Conservation (phyloP, 2,329 filamentous ascomycete genomes). For the Fonsecaea pedrosoi region DNA sequence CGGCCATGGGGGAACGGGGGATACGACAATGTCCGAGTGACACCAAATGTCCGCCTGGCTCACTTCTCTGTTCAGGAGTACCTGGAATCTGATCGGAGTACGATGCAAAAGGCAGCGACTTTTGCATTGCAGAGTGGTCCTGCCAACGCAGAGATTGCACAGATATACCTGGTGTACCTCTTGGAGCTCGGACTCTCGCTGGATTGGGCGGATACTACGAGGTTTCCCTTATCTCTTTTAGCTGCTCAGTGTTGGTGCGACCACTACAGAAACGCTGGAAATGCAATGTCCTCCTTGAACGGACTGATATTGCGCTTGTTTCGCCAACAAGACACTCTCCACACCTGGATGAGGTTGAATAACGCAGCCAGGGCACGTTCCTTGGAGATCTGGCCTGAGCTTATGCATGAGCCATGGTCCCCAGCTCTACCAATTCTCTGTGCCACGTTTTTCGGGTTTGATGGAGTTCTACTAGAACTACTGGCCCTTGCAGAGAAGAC, state of each 20-base stretch:
- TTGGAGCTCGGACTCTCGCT: background rate
- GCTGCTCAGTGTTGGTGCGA: background rate
- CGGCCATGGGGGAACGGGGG: background rate
- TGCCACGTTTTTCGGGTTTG: too few species aligned
- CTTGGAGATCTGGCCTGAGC: too few species aligned
- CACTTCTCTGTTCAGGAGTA: constrained; percentile 48
- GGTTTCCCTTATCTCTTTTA: background rate
- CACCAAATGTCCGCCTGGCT: constrained; percentile 39
- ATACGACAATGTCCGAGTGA: background rate
- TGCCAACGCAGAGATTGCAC: constrained; percentile 13
- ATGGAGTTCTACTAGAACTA: too few species aligned
- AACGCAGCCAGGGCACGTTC: too few species aligned
- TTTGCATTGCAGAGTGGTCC: constrained; percentile 43
- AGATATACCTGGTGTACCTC: background rate
- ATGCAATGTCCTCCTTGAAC: too few species aligned
- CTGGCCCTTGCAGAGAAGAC: too few species aligned
- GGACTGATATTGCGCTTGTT: too few species aligned
- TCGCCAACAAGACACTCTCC: too few species aligned
- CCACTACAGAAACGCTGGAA: too few species aligned
- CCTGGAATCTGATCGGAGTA: constrained; percentile 41
- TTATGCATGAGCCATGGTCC: too few species aligned
- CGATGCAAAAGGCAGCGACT: constrained; percentile 21
- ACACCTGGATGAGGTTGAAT: too few species aligned
- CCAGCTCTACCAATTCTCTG: too few species aligned
- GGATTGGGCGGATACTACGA: background rate